Evolutionary conservation across 352 stramenopile genomes (phyloP).

Genomic region (Phytophthora ramorum): DNA sequence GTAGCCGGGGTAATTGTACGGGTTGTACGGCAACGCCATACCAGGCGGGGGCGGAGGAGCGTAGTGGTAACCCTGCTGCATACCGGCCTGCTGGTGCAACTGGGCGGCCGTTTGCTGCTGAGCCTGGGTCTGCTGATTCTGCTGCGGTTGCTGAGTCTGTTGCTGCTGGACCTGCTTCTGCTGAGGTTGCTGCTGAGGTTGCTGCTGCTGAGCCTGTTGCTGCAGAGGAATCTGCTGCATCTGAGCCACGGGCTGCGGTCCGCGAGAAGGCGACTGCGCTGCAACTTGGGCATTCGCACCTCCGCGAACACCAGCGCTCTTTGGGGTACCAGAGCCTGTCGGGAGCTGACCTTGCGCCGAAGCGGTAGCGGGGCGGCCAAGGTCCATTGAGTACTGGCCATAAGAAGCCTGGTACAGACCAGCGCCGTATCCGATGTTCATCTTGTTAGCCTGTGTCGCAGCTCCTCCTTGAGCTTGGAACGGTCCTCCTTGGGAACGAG

Average conservation of each 20-base stretch:
- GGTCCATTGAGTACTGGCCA: constrained; percentile 85
- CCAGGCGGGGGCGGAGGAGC: constrained; percentile 82
- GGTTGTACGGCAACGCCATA: constrained; percentile 90
- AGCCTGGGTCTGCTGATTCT: constrained; percentile 38
- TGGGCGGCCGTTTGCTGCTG: constrained; percentile 63
- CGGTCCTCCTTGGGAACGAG: constrained; percentile 48
- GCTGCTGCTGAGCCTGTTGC: constrained; percentile 45
- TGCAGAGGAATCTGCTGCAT: constrained; percentile 51
- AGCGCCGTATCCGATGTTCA: constrained; percentile 68
- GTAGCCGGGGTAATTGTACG: constrained; percentile 88
- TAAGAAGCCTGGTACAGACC: constrained; percentile 83
- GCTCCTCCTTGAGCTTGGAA: constrained; percentile 55
- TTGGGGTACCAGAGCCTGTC: constrained; percentile 63
- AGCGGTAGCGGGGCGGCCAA: constrained; percentile 46
- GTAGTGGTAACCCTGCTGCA: constrained; percentile 86
- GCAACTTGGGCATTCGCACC: constrained; percentile 31
- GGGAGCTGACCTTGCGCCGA: constrained; percentile 48
- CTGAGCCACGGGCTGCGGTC: constrained; percentile 44
- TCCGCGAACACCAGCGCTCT: constrained; percentile 42
- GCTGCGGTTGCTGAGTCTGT: constrained; percentile 47
- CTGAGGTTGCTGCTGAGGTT: constrained; percentile 49
- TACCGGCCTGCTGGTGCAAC: constrained; percentile 65
- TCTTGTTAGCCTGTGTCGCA: constrained; percentile 60
- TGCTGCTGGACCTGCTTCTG: constrained; percentile 54
- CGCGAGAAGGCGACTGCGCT: constrained; percentile 67